Conservation (phyloP, 73 alveolate genomes). For the Tetrahymena borealis region DNA sequence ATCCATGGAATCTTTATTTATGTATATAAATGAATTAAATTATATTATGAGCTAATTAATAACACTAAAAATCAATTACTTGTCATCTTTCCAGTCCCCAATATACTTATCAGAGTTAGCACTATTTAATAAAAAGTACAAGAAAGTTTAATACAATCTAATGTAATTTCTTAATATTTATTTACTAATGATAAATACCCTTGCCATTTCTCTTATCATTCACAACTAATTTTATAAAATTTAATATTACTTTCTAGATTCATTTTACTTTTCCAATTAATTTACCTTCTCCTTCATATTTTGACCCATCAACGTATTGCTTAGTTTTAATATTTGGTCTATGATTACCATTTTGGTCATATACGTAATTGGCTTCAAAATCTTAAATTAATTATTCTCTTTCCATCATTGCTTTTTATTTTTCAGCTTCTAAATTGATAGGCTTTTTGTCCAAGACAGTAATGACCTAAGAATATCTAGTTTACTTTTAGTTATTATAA, state of each 20-base stretch:
- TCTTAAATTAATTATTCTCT: background rate
- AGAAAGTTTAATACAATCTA: background rate
- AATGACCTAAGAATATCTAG: background rate
- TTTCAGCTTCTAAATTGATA: background rate
- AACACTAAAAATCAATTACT: background rate
- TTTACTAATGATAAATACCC: conserved; percentile 16
- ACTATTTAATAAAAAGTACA: background rate
- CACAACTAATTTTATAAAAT: background rate
- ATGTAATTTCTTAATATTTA: background rate
- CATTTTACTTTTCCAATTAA: background rate
- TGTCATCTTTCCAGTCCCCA: conserved; percentile 36
- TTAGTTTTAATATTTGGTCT: conserved; percentile 17
- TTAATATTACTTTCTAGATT: background rate
- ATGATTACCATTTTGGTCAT: background rate
- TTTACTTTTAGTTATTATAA: background rate
- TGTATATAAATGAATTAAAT: background rate
- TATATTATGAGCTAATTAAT: too few relatives aligned
- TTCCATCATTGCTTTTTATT: background rate
- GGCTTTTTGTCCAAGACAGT: background rate
- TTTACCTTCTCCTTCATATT: conserved; percentile 36
- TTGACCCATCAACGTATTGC: conserved; percentile 33
- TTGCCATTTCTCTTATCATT: conserved; percentile 33
- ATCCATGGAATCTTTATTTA: background rate
- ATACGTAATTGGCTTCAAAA: background rate
- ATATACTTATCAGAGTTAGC: conserved; percentile 13